Conservation (phyloP, 305 asterid genomes). For the Fraxinus baroniana region DNA sequence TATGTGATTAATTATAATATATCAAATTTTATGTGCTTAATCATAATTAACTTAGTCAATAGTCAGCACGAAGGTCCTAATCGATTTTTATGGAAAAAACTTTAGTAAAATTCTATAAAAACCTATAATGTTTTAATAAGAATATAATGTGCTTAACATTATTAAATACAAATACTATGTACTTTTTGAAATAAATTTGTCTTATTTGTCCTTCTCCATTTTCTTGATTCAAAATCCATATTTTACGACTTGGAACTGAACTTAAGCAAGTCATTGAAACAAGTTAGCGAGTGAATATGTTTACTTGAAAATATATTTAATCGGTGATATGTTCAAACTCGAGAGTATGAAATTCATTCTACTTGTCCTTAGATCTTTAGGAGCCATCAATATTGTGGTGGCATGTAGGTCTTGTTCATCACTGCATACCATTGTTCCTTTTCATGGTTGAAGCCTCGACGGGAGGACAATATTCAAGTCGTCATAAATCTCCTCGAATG, state of each 20-base stretch:
- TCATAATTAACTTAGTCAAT: neutral
- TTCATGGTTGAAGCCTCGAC: neutral
- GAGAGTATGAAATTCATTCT: neutral
- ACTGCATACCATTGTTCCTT: neutral
- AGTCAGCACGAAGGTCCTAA: neutral
- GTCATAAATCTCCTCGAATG: neutral
- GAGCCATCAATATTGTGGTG: neutral
- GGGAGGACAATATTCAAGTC: neutral
- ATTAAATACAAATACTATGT: too few species aligned
- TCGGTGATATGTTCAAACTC: neutral
- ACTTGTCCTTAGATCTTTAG: neutral
- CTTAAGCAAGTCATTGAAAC: neutral
- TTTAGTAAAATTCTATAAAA: neutral
- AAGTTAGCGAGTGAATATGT: neutral
- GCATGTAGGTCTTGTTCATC: neutral
- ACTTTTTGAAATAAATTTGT: too few species aligned
- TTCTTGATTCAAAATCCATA: neutral
- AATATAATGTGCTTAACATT: neutral
- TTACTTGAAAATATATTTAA: neutral
- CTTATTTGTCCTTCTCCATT: too few species aligned
- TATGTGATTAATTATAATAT: neutral
- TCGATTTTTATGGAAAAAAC: neutral
- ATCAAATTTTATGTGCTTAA: neutral
- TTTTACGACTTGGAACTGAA: neutral
- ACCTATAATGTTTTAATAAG: neutral